Evolutionary conservation across 164 flowering plant species (phyloP).

Genomic region (Platanus orientalis): DNA sequence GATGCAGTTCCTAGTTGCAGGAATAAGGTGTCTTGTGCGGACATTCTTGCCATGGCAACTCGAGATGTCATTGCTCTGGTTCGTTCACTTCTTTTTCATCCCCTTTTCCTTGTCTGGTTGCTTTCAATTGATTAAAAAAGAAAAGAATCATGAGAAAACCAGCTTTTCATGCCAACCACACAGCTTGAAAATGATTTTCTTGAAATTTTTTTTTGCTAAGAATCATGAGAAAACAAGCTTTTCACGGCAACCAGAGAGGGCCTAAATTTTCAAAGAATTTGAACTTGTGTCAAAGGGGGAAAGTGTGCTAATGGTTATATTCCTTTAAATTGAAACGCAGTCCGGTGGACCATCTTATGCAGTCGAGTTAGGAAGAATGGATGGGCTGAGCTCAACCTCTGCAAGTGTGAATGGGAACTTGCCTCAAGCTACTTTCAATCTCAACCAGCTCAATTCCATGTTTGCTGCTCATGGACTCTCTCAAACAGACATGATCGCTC

Average conservation of each 20-base stretch:
- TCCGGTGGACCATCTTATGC: conserved; percentile 76
- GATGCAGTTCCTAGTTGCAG: conserved; percentile 49
- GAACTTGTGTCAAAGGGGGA: background rate
- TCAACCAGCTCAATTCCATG: conserved; percentile 59
- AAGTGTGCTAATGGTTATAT: too few species aligned
- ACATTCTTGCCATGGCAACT: conserved; percentile 79
- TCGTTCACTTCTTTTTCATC: background rate
- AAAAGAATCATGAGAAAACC: too few species aligned
- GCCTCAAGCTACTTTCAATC: conserved; percentile 61
- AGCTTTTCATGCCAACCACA: too few species aligned
- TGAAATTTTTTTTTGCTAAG: too few species aligned
- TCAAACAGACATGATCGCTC: conserved; percentile 81
- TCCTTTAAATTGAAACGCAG: conserved; percentile 24
- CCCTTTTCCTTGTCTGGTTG: too few species aligned
- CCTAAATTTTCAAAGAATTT: too few species aligned
- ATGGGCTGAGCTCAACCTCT: conserved; percentile 58
- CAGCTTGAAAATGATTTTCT: background rate
- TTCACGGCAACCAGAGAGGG: too few species aligned
- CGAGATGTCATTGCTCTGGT: conserved; percentile 63
- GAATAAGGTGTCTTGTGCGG: conserved; percentile 90
- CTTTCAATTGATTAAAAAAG: too few species aligned
- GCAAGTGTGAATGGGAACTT: conserved; percentile 56
- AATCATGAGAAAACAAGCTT: too few species aligned
- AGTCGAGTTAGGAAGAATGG: conserved; percentile 80
- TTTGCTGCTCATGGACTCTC: conserved; percentile 51